Evolutionary conservation across 2,329 filamentous ascomycete genomes (phyloP).

Genomic region (Ramularia collo-cygni): DNA sequence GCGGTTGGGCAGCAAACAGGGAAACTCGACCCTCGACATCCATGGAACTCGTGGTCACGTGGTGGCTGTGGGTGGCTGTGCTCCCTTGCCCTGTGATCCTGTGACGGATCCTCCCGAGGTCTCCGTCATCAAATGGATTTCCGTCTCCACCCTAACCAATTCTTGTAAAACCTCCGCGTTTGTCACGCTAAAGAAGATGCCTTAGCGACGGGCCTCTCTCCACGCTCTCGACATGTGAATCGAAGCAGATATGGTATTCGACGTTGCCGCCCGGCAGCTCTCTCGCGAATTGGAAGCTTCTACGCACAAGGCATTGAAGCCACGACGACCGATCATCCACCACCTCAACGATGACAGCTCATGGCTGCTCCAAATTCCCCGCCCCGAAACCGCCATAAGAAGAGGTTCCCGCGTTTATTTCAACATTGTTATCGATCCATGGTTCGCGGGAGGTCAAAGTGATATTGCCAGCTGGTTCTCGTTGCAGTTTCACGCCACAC

Average conservation of each 20-base stretch:
- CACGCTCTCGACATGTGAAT: too few species aligned
- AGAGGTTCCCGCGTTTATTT: conserved; percentile 48
- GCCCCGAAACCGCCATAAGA: conserved; percentile 39
- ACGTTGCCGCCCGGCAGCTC: conserved; percentile 34
- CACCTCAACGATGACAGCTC: conserved; percentile 62
- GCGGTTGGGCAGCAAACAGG: too few species aligned
- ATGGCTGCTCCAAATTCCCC: conserved; percentile 60
- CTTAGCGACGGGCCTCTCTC: too few species aligned
- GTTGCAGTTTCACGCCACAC: conserved; percentile 55
- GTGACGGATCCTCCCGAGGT: too few species aligned
- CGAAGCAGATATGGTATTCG: conserved; percentile 14
- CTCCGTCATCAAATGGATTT: too few species aligned
- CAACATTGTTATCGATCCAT: conserved; percentile 61
- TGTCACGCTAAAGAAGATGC: too few species aligned
- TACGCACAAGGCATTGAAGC: conserved; percentile 34
- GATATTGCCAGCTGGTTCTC: conserved; percentile 60
- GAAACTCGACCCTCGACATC: too few species aligned
- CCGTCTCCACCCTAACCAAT: too few species aligned
- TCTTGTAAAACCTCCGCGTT: too few species aligned
- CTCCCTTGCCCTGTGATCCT: too few species aligned
- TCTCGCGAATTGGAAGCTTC: conserved; percentile 37
- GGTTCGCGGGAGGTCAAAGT: conserved; percentile 56
- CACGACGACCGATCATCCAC: conserved; percentile 49
- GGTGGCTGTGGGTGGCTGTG: too few species aligned
- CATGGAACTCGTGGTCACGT: too few species aligned